Conservation (phyloP, 2,329 filamentous ascomycete genomes). For the Uncinocarpus reesii region DNA sequence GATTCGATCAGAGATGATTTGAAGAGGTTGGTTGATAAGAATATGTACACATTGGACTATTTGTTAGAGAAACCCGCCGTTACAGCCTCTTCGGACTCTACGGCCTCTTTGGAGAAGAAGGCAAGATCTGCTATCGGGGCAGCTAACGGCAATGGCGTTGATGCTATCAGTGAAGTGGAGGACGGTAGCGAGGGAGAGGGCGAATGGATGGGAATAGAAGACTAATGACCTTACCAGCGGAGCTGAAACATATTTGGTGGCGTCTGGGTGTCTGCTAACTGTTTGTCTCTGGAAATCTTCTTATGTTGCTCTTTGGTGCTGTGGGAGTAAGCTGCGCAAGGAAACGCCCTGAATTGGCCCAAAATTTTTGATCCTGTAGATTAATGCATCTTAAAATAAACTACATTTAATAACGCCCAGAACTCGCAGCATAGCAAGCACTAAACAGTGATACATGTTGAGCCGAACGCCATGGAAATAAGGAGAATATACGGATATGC, state of each 20-base stretch:
- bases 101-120: constrained; percentile 22
- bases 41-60: constrained; percentile 81
- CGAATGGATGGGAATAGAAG: constrained; percentile 48
- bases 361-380: neutral
- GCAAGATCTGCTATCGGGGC: constrained; percentile 19
- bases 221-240: constrained; percentile 15
- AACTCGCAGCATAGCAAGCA: neutral
- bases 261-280: too few species aligned
- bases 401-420: neutral
- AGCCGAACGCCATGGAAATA: neutral
- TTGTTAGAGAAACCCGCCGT: constrained; percentile 47
- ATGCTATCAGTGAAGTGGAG: constrained; percentile 22
- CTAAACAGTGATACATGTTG: neutral
- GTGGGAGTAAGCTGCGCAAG: too few species aligned
- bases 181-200: constrained; percentile 33
- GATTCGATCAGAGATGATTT: constrained; percentile 72
- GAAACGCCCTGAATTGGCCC: too few species aligned
- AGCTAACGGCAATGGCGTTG: constrained; percentile 20
- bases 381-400: neutral
- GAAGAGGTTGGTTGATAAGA: constrained; percentile 72
- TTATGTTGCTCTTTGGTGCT: too few species aligned
- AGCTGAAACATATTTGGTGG: neutral
- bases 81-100: neutral
- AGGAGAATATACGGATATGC: neutral
- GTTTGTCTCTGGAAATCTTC: too few species aligned